Evolutionary conservation across 176 grass and related monocot genomes (phyloP), one percentile per base, ranked within the genome.

Genomic region (Musa itinerans): DNA sequence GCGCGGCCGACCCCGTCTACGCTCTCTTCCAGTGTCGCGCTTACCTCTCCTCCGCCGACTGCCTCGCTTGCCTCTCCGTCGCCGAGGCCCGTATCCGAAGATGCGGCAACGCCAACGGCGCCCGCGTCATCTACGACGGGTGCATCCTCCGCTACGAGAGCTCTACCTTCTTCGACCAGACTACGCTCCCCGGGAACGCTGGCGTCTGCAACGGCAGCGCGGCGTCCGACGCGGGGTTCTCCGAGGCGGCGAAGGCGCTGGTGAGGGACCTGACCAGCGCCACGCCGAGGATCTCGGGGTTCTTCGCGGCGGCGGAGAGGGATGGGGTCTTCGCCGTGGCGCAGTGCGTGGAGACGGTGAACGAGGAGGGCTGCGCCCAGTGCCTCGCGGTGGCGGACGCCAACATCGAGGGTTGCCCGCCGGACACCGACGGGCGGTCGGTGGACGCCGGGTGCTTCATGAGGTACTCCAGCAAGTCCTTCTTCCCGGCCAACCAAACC

Each of bases 361-460:
- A 71, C 65, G 77, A 63, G 78, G 73, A 0, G 34, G 87, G 83
- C 19, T 96, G 82, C 53, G 77, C 76, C 12, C 79, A 86, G 77
- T 92, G 89, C 82, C 77, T 92, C 48, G 16, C 79, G 61, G 77
- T 85, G 61, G 92, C 86, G 25, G 11, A 34, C 56, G 65, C 34
- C 53, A 96, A 96, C 75, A 87, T 96, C 61, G 67, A 79, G n/a
- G 50, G 19, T 24, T 96, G 92, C 56, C 87, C 86, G 43, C 89
- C 92, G 21, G 80, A 84, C 26, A 79, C 86, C 7, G 79, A 89
- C 29, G 92, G 89, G 34, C 82, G 86, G 34, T 80, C 88, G 5
- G 65, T 92, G 10, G 92, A 87, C 25, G 89, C 86, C 48, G 92
- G 92, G 7, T 96, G 92, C 71, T 96, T 89, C 84, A 89, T 96